Evolutionary conservation across 495 filamentous ascomycete genomes (phyloP).

Genomic region (Hypoxylon subgilvum): DNA sequence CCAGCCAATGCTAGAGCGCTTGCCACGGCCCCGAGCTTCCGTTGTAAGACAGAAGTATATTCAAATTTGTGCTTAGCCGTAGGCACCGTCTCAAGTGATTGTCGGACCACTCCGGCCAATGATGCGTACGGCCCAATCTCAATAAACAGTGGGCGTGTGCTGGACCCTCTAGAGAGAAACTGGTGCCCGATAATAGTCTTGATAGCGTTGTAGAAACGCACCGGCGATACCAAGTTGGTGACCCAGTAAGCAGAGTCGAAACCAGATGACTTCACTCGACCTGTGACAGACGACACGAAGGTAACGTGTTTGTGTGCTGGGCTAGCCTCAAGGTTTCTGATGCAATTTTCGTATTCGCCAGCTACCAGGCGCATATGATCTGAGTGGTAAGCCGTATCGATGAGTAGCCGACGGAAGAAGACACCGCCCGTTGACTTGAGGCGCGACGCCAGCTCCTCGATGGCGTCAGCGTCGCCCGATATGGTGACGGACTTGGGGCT

Average conservation of each 20-base stretch:
- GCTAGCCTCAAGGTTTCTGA: slow-evolving; percentile 6
- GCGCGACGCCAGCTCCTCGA: too few species aligned
- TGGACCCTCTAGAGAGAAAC: too few species aligned
- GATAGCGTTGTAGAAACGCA: slow-evolving; percentile 50
- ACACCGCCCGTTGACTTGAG: too few species aligned
- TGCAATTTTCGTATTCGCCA: slow-evolving; percentile 38
- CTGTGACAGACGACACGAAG: slow-evolving; percentile 44
- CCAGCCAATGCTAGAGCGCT: too few species aligned
- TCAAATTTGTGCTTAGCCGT: too few species aligned
- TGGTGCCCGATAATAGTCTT: slow-evolving; percentile 16
- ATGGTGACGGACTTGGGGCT: slow-evolving; percentile 63
- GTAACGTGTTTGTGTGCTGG: slow-evolving; percentile 32
- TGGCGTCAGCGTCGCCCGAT: slow-evolving; percentile 38
- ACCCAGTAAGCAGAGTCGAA: slow-evolving; percentile 54
- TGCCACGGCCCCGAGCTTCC: neutral
- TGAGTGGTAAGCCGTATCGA: slow-evolving; percentile 55
- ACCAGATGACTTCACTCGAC: slow-evolving; percentile 17
- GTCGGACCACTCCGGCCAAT: slow-evolving; percentile 44
- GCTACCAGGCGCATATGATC: slow-evolving; percentile 51
- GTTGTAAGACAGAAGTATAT: too few species aligned
- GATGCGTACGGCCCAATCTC: slow-evolving; percentile 54
- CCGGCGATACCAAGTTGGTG: slow-evolving; percentile 53
- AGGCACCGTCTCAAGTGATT: slow-evolving; percentile 25
- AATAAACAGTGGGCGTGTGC: slow-evolving; percentile 22
- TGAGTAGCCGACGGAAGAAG: slow-evolving; percentile 45